phyloP scores from a whole-genome alignment of 2,329 filamentous ascomycete genomes.

The Gnomoniopsis smithogilvyi region DNA sequence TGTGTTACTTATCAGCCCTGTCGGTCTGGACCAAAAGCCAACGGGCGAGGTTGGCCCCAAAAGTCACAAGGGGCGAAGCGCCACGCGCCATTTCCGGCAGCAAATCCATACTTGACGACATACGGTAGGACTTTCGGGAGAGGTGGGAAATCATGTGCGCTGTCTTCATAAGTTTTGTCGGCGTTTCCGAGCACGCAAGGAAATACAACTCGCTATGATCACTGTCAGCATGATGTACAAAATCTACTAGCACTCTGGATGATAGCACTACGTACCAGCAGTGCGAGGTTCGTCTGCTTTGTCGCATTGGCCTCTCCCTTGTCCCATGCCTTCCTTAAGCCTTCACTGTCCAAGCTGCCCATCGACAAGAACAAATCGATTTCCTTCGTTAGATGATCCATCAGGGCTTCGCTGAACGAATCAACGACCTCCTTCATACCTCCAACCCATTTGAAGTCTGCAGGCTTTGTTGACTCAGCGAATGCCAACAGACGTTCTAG shows the following conservation, averaged over 20 bases:
- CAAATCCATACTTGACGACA: conserved; percentile 24
- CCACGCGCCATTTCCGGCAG: conserved; percentile 24
- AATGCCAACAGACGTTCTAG: conserved; percentile 27
- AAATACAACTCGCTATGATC: conserved; percentile 20
- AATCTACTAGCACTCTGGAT: background rate
- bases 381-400: conserved; percentile 27
- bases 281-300: conserved; percentile 15
- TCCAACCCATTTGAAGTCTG: conserved; percentile 23
- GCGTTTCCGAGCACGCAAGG: conserved; percentile 22
- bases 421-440: conserved; percentile 25
- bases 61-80: conserved; percentile 26
- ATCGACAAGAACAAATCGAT: conserved; percentile 25
- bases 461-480: conserved; percentile 20
- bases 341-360: conserved; percentile 21
- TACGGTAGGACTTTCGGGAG: conserved; percentile 22
- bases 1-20: background rate
- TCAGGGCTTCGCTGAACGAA: conserved; percentile 22
- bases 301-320: conserved; percentile 19
- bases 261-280: conserved; percentile 1
- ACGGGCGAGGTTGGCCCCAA: conserved; percentile 22
- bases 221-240: conserved; percentile 12
- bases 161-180: conserved; percentile 25
- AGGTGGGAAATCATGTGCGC: conserved; percentile 22
- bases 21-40: conserved; percentile 18
- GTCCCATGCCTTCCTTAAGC: conserved; percentile 17